A percentile compares a stretch with the other conserved stretches of the same genome.
Conservation (phyloP, 805 yeast genomes). For the Saccharomyces eubayanus region DNA sequence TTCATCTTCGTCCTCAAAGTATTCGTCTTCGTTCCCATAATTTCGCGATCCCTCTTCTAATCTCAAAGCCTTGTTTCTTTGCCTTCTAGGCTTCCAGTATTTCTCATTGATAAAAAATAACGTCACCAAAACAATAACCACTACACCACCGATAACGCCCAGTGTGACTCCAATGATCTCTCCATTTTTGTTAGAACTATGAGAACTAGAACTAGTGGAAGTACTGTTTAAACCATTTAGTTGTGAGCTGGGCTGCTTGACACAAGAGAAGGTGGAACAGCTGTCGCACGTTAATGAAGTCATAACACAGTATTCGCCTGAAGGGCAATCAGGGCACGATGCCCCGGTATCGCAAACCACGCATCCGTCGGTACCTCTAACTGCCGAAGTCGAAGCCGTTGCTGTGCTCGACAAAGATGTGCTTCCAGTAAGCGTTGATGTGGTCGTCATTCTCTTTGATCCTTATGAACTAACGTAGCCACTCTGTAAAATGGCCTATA, state of each 20-base stretch:
- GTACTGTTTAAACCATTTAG: conserved; percentile 10
- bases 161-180: conserved; percentile 70
- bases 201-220: conserved; percentile 4
- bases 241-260: conserved; percentile 20
- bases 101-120: conserved; percentile 36
- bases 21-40: conserved; percentile 15
- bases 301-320: conserved; percentile 45
- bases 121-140: conserved; percentile 32
- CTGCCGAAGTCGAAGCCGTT: conserved; percentile 4
- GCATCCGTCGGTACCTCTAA: conserved; percentile 29
- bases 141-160: conserved; percentile 41
- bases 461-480: not conserved
- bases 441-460: not conserved
- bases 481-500: not conserved
- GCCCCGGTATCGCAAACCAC: conserved; percentile 35
- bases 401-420: not conserved
- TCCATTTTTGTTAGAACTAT: conserved; percentile 34
- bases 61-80: conserved; percentile 17
- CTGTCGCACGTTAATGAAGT: conserved; percentile 47
- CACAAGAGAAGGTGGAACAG: conserved; percentile 52
- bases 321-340: conserved; percentile 47
- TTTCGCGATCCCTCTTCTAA: conserved; percentile 13
- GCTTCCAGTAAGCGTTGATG: not conserved
- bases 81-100: conserved; percentile 34
- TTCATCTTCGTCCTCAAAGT: conserved; percentile 16